Evolutionary conservation across 805 yeast genomes (phyloP).

Genomic region (Candida oleophila): DNA sequence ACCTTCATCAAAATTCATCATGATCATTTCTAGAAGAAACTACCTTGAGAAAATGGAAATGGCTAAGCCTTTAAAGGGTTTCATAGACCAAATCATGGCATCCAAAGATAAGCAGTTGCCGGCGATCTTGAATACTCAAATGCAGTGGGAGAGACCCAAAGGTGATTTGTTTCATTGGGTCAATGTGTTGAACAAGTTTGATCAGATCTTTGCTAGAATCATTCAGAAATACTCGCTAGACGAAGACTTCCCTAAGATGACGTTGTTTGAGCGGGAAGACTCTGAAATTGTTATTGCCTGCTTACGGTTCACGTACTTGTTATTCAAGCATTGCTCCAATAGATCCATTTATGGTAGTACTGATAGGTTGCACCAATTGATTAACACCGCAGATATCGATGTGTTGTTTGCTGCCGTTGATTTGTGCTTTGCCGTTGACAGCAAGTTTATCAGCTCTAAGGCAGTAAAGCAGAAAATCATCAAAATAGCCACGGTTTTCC

Average conservation of each 20-base stretch:
- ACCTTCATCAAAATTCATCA: slow-evolving; percentile 10
- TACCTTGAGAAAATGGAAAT: slow-evolving; percentile 27
- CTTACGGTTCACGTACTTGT: slow-evolving; percentile 57
- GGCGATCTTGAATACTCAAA: slow-evolving; percentile 30
- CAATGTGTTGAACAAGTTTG: slow-evolving; percentile 72
- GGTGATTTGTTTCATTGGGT: slow-evolving; percentile 79
- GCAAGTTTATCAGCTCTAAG: slow-evolving; percentile 44
- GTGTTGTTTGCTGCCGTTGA: slow-evolving; percentile 62
- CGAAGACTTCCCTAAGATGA: slow-evolving; percentile 46
- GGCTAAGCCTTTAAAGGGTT: slow-evolving; percentile 26
- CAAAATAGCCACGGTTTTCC: slow-evolving; percentile 53
- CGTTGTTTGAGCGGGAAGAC: slow-evolving; percentile 46
- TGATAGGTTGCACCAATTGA: slow-evolving; percentile 56
- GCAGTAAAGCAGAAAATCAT: slow-evolving; percentile 46
- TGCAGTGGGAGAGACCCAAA: slow-evolving; percentile 60
- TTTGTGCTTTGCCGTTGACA: slow-evolving; percentile 46
- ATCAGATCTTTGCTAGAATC: slow-evolving; percentile 55
- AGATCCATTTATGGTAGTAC: slow-evolving; percentile 67
- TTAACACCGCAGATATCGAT: slow-evolving; percentile 58
- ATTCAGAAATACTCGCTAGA: slow-evolving; percentile 55
- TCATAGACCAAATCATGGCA: slow-evolving; percentile 37
- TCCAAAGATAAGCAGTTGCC: slow-evolving; percentile 43
- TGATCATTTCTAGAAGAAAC: slow-evolving; percentile 33
- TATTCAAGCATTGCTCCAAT: slow-evolving; percentile 69
- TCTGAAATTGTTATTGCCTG: slow-evolving; percentile 48